phyloP scores from a whole-genome alignment of 2,329 filamentous ascomycete genomes.

The Paraphaeosphaeria sporulosa region DNA sequence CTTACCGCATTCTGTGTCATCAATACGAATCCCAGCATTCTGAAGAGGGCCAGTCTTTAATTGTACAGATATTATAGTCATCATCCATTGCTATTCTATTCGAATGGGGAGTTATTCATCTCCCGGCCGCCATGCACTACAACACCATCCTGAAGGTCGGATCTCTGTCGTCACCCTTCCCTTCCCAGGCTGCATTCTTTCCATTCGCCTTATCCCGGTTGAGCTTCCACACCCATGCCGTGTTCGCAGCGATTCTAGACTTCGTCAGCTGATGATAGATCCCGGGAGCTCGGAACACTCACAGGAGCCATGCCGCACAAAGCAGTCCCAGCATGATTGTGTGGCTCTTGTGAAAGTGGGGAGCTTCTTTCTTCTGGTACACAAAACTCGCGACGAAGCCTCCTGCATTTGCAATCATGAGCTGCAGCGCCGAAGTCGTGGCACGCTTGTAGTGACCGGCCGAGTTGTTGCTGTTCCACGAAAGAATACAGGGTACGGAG shows the following conservation, averaged over 20 bases:
- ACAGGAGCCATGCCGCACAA: slow-evolving; percentile 70
- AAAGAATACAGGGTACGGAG: slow-evolving; percentile 68
- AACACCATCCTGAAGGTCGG: slow-evolving; percentile 68
- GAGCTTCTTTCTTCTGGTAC: slow-evolving; percentile 65
- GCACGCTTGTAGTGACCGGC: slow-evolving; percentile 75
- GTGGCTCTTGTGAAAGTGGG: slow-evolving; percentile 68
- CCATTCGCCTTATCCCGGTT: slow-evolving; percentile 69
- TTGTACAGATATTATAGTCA: too few species aligned
- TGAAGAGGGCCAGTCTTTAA: too few species aligned
- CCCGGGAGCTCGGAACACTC: slow-evolving; percentile 43
- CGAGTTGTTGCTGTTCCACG: slow-evolving; percentile 73
- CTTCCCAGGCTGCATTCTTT: slow-evolving; percentile 65
- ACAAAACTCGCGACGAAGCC: slow-evolving; percentile 72
- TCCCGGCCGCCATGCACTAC: slow-evolving; percentile 34
- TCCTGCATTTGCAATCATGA: slow-evolving; percentile 72
- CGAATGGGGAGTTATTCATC: too few species aligned
- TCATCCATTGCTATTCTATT: too few species aligned
- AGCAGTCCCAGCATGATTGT: slow-evolving; percentile 67
- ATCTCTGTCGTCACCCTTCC: slow-evolving; percentile 69
- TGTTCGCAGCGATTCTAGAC: slow-evolving; percentile 64
- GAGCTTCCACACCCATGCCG: slow-evolving; percentile 69
- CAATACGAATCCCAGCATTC: too few species aligned
- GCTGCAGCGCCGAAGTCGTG: slow-evolving; percentile 69
- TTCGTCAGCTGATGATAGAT: slow-evolving; percentile 22
- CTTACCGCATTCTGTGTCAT: too few species aligned